These are phyloP conservation scores for Hypoxylon sp. DNA, from an alignment of 2,329 filamentous ascomycete genomes.

Conservation along the genomic window DNA sequence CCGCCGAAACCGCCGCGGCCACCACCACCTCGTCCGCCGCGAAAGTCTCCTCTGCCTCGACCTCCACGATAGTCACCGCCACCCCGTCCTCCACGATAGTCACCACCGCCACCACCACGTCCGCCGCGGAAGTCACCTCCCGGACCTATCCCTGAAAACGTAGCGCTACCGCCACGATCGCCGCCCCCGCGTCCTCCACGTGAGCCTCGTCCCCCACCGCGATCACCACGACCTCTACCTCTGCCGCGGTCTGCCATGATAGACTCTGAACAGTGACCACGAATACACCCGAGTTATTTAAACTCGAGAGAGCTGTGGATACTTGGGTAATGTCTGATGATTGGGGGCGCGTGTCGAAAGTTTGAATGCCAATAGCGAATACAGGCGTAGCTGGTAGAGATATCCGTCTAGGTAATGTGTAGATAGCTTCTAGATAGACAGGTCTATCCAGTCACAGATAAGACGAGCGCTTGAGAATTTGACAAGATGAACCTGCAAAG, in stretches of 20 bases:
- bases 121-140: slow-evolving; percentile 43
- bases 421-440: not conserved
- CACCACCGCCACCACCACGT: slow-evolving; percentile 41
- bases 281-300: not conserved
- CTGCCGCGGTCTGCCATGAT: slow-evolving; percentile 10
- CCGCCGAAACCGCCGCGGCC: slow-evolving; percentile 43
- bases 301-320: not conserved
- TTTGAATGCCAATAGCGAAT: not conserved
- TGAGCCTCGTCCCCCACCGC: slow-evolving; percentile 43
- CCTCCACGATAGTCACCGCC: slow-evolving; percentile 34
- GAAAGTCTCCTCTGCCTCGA: slow-evolving; percentile 36
- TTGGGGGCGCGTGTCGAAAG: not conserved
- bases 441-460: not conserved
- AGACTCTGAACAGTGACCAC: not conserved
- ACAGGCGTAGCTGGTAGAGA: not conserved
- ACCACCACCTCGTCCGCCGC: slow-evolving; percentile 30
- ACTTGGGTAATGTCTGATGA: not conserved
- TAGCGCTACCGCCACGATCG: slow-evolving; percentile 35
- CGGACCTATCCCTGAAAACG: slow-evolving; percentile 35
- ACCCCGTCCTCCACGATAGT: slow-evolving; percentile 41
- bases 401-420: not conserved
- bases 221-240: slow-evolving; percentile 40
- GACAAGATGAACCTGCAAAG: slow-evolving; percentile 9
- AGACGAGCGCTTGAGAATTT: not conserved
- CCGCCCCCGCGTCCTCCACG: slow-evolving; percentile 41